Evolutionary conservation across 2,329 filamentous ascomycete species (phyloP).

Genomic region (Atkinsonella hypoxylon): DNA sequence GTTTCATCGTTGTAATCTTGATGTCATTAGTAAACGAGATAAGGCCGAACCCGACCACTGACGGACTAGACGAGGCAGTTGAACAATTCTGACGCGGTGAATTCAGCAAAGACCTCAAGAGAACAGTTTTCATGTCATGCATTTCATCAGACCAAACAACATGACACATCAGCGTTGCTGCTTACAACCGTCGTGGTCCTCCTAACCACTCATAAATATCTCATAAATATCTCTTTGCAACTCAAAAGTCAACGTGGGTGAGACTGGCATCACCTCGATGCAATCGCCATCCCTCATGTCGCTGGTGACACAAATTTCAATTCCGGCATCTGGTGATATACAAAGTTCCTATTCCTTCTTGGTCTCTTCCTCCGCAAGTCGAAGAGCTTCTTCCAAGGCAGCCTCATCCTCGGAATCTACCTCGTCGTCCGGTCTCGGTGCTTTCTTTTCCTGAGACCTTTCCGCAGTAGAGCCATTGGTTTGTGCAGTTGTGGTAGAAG

Average conservation of each 20-base stretch:
- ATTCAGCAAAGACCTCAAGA: background rate
- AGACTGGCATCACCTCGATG: background rate
- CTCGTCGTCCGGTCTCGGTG: slow-evolving; percentile 12
- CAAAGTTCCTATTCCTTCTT: slow-evolving; percentile 9
- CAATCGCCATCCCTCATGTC: background rate
- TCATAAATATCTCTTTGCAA: too few relatives aligned
- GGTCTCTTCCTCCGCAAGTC: slow-evolving; percentile 18
- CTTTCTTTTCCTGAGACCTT: background rate
- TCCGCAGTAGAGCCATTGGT: background rate
- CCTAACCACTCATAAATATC: too few relatives aligned
- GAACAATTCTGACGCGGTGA: too few relatives aligned
- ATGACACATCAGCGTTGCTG: background rate
- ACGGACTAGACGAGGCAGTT: too few relatives aligned
- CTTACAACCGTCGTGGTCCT: background rate
- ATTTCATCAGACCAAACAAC: background rate
- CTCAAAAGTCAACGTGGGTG: background rate
- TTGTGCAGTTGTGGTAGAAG: slow-evolving; percentile 12
- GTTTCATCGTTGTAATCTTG: background rate
- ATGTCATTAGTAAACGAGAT: background rate
- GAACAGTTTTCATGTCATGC: background rate
- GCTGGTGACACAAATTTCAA: background rate
- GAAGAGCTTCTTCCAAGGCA: slow-evolving; percentile 24
- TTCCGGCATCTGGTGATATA: too few relatives aligned
- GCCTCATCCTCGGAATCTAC: slow-evolving; percentile 26
- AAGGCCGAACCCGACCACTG: too few relatives aligned